These are phyloP conservation scores for Dictyophora rubrovolvata DNA, from an alignment of 768 basidiomycete species.

Conservation along the genomic window DNA sequence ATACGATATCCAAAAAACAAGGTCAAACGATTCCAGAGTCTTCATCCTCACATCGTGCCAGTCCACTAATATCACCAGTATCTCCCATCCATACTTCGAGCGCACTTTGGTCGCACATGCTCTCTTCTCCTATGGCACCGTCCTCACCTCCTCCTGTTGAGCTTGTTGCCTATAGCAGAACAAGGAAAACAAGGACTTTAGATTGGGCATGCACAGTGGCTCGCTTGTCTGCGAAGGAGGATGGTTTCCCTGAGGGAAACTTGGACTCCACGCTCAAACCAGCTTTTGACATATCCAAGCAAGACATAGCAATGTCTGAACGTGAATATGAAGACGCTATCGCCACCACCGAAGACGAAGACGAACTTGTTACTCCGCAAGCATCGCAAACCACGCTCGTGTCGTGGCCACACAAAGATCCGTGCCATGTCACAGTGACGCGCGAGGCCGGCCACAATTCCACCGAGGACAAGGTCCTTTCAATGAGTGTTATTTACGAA, in stretches of 20 bases:
- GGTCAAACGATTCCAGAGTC: conserved; percentile 15
- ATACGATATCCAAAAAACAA: background rate
- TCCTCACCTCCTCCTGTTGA: conserved; percentile 13
- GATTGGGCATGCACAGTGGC: conserved; percentile 31
- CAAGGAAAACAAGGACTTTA: conserved; percentile 15
- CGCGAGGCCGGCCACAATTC: conserved; percentile 9
- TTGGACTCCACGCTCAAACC: background rate
- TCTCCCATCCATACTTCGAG: background rate
- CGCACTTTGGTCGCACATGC: conserved; percentile 22
- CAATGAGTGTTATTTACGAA: conserved; percentile 23
- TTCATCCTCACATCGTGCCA: conserved; percentile 11
- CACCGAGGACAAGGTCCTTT: conserved; percentile 23
- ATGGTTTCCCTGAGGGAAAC: background rate
- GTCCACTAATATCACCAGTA: conserved; percentile 13
- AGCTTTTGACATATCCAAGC: background rate
- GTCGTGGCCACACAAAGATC: background rate
- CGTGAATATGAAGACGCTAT: conserved; percentile 25
- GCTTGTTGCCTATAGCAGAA: background rate
- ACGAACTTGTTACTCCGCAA: conserved; percentile 57
- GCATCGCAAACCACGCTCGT: conserved; percentile 24
- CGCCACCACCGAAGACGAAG: conserved; percentile 54
- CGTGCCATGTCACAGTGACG: background rate
- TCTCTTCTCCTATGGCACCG: conserved; percentile 19
- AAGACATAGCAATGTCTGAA: conserved; percentile 3
- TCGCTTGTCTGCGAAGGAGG: conserved; percentile 12